Evolutionary conservation across 352 stramenopile genomes (phyloP).

Genomic region (Phytophthora uliginosa): DNA sequence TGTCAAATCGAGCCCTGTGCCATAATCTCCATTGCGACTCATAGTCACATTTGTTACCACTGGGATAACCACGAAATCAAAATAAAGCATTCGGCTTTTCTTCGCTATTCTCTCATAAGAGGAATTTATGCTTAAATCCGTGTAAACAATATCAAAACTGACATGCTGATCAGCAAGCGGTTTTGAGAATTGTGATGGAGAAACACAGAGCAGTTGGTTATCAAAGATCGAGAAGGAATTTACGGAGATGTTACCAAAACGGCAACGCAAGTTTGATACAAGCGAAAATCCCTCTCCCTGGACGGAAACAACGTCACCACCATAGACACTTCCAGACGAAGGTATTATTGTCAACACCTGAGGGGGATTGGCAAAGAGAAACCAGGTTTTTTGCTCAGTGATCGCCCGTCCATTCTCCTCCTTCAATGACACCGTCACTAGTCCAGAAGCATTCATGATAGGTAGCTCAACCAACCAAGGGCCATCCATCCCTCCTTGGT

Average conservation of each 20-base stretch:
- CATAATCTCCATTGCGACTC: background rate
- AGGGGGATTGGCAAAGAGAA: conserved; percentile 39
- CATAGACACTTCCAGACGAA: conserved; percentile 18
- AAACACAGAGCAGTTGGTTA: conserved; percentile 41
- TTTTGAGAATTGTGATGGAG: conserved; percentile 17
- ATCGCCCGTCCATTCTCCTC: background rate
- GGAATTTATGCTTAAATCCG: background rate
- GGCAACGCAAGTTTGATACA: conserved; percentile 28
- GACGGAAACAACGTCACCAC: conserved; percentile 38
- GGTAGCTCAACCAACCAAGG: conserved; percentile 29
- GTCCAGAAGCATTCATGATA: conserved; percentile 18
- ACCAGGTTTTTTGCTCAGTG: conserved; percentile 39
- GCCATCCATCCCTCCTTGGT: background rate
- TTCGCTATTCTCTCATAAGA: conserved; percentile 9
- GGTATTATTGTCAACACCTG: conserved; percentile 36
- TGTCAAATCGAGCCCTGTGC: conserved; percentile 10
- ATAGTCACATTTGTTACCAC: conserved; percentile 27
- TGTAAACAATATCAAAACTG: conserved; percentile 33
- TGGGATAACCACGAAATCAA: conserved; percentile 40
- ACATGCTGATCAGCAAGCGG: conserved; percentile 2
- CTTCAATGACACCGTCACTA: conserved; percentile 34
- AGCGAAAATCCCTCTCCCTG: conserved; percentile 41
- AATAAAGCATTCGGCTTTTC: conserved; percentile 10
- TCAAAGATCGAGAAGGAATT: conserved; percentile 31
- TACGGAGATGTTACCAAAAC: conserved; percentile 36